These are phyloP conservation scores for Liriodendron chinense DNA, from an alignment of 164 flowering plant species.

Conservation along the genomic window DNA sequence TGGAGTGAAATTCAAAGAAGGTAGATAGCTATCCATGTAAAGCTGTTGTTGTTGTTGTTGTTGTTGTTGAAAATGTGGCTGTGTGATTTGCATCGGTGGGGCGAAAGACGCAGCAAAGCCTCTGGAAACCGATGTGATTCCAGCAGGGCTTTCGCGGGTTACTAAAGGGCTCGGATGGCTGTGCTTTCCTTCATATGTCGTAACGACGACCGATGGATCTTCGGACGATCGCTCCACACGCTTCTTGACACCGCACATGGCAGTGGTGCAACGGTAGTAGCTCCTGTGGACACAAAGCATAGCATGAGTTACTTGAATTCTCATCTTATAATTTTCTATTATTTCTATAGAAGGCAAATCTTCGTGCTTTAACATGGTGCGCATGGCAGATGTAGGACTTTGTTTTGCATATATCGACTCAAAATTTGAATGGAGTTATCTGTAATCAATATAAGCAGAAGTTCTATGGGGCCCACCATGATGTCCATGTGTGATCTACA, in stretches of 20 bases:
- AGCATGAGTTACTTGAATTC: background rate
- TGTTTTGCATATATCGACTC: too few relatives aligned
- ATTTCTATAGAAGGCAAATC: too few relatives aligned
- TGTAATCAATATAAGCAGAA: too few relatives aligned
- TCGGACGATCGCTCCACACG: slow-evolving; percentile 78
- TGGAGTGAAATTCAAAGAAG: slow-evolving; percentile 21
- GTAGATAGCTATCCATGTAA: slow-evolving; percentile 24
- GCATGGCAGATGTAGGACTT: background rate
- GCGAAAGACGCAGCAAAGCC: slow-evolving; percentile 4
- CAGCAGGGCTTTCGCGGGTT: slow-evolving; percentile 46
- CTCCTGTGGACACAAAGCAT: slow-evolving; percentile 45
- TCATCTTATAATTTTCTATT: background rate
- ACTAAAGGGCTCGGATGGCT: slow-evolving; percentile 60
- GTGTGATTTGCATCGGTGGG: slow-evolving; percentile 15
- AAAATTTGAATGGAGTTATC: too few relatives aligned
- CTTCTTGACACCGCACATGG: slow-evolving; percentile 84
- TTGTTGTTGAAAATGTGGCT: slow-evolving; percentile 13
- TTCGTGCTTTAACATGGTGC: too few relatives aligned
- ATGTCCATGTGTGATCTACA: too few relatives aligned
- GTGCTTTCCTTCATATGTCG: slow-evolving; percentile 91
- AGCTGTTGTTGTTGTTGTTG: slow-evolving; percentile 24
- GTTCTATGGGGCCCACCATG: too few relatives aligned
- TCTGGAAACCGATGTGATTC: background rate
- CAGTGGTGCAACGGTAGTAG: slow-evolving; percentile 87
- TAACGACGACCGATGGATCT: slow-evolving; percentile 70